Evolutionary conservation across 441 rosid genomes (phyloP).

Genomic region (Viola pubescens): DNA sequence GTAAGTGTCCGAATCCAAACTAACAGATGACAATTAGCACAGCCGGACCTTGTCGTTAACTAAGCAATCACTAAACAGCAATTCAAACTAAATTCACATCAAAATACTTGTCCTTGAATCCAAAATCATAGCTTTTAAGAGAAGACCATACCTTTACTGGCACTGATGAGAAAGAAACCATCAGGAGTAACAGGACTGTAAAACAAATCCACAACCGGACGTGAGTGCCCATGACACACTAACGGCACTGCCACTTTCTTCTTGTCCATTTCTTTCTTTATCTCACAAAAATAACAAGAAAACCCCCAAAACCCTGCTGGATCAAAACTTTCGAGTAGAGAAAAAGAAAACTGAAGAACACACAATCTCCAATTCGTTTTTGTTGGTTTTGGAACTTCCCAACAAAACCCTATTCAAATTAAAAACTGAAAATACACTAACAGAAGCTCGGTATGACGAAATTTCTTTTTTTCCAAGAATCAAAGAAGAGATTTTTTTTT

Average conservation of each 20-base stretch:
- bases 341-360: background rate
- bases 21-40: too few species aligned
- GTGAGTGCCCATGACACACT: conserved; percentile 97
- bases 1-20: too few species aligned
- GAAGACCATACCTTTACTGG: conserved; percentile 67
- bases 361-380: too few species aligned
- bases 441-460: too few species aligned
- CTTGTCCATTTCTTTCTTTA: conserved; percentile 42
- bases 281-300: conserved; percentile 3
- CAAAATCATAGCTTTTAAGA: background rate
- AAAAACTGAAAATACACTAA: too few species aligned
- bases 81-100: background rate
- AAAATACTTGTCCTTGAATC: background rate
- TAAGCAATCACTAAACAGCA: too few species aligned
- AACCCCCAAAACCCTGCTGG: conserved; percentile 13
- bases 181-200: conserved; percentile 92
- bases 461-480: too few species aligned
- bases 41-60: too few species aligned
- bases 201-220: conserved; percentile 86
- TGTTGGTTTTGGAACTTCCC: too few species aligned
- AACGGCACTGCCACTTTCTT: conserved; percentile 63
- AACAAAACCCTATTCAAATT: too few species aligned
- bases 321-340: conserved; percentile 11
- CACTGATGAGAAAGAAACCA: conserved; percentile 92
- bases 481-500: too few species aligned